Base-by-base conservation (phyloP, 352 stramenopile species). In the Globisporangium recalcitrans region DNA sequence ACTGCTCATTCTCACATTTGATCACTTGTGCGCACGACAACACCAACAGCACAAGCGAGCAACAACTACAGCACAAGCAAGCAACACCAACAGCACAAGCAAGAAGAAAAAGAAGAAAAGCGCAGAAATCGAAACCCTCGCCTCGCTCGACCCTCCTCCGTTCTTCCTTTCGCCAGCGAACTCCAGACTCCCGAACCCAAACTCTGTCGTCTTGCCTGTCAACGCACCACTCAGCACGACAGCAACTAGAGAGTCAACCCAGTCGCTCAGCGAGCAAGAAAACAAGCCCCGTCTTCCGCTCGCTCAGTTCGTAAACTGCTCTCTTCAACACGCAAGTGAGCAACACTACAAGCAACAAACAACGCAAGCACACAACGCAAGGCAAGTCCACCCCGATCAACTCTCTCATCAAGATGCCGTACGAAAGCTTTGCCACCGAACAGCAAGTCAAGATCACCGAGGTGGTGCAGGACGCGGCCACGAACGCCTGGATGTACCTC, bases 341-440 rank as follows among this genome's bases (percentile, higher is more conserved):
- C 42, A 48, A 48, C 19, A 24, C n/a, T n/a, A 11, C 40, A 49
- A 46, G 38, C 14, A 47, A 47, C 14, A 5, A 19, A 24, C 51
- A 52, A 47, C 22, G 22, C 44, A 38, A 56, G 9, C 49, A 36
- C 21, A 2, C 48, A 54, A 54, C 48, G 6, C 27, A 55, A 38
- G 16, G 11, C 47, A 53, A 24, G 7, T 49, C 44, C 32, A 54
- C 7, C 32, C 40, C 34, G 49, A 40, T 55, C 26, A 52, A 60
- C 32, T 40, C 36, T 48, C 36, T 11, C 21, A 14, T 9, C n/a
- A 56, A 40, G 36, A 90, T 90, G 81, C 78, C 78, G 31, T 90
- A 90, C 81, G 81, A 90, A 64, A 90, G 81, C 72, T 90, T 90
- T 63, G 78, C 76, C 48, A 81, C 73, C 29, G 76, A 79, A 63